Conservation (phyloP, 2,329 filamentous ascomycete genomes). For the Xylaria sp. region DNA sequence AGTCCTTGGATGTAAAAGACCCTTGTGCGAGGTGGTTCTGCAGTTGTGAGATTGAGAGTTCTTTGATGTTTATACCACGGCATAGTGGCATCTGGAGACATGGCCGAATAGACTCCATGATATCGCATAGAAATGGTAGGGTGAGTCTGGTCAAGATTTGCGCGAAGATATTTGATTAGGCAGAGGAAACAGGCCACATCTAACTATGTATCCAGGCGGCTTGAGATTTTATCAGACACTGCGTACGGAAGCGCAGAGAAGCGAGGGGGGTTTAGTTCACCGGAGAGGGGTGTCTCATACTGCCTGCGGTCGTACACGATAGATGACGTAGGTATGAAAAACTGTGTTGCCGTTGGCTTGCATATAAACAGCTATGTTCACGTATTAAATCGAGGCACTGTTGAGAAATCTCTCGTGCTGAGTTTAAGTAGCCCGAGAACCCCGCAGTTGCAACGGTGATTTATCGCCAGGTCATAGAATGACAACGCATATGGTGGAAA, state of each 20-base stretch:
- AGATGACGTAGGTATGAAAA: neutral
- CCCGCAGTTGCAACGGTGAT: too few species aligned
- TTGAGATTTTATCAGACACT: too few species aligned
- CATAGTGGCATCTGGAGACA: conserved; percentile 5
- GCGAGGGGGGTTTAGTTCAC: neutral
- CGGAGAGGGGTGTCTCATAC: neutral
- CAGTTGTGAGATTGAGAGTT: conserved; percentile 3
- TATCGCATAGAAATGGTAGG: neutral
- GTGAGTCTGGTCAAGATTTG: neutral
- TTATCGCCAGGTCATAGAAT: too few species aligned
- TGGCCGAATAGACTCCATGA: neutral
- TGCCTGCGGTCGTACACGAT: neutral
- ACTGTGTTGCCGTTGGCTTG: neutral
- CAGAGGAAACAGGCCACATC: neutral
- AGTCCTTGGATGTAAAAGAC: conserved; percentile 1
- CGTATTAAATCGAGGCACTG: too few species aligned
- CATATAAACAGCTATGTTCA: too few species aligned
- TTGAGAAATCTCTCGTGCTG: too few species aligned
- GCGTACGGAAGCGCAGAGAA: too few species aligned
- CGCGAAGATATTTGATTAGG: too few species aligned
- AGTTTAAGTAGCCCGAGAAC: too few species aligned
- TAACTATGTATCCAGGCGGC: neutral
- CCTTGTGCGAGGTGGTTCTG: neutral
- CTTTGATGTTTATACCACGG: neutral
- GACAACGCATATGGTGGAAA: too few species aligned